Evolutionary conservation across 331 rosid species (phyloP).

Genomic region (Quercus phellos): DNA sequence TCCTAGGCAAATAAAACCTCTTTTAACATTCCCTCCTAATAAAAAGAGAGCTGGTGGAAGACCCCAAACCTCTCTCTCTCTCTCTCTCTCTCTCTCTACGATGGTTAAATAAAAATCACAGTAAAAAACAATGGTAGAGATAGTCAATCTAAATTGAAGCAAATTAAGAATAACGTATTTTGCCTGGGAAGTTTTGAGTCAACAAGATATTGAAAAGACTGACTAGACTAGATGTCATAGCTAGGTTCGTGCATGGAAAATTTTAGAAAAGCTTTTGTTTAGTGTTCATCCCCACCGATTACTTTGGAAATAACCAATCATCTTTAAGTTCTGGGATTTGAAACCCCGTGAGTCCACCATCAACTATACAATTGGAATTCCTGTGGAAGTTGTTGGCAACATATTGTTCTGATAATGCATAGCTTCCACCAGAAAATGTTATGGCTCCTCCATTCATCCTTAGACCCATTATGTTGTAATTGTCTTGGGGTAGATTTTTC

Average conservation of each 20-base stretch:
- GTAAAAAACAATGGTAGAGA: neutral
- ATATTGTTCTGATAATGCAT: constrained; percentile 16
- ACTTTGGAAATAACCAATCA: constrained; percentile 14
- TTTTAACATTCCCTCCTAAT: neutral
- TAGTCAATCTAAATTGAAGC: neutral
- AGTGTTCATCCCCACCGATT: neutral
- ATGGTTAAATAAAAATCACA: neutral
- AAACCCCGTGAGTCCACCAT: neutral
- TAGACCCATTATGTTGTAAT: constrained; percentile 5
- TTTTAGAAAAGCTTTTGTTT: neutral
- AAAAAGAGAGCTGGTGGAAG: neutral
- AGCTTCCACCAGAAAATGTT: constrained; percentile 13
- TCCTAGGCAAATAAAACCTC: neutral
- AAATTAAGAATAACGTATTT: neutral
- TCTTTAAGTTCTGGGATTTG: constrained; percentile 7
- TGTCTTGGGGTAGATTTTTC: constrained; percentile 1
- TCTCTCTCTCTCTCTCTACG: neutral
- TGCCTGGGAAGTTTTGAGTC: neutral
- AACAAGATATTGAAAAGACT: neutral
- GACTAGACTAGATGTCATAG: neutral
- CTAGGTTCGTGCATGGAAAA: neutral
- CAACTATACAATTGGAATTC: neutral
- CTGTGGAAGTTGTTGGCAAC: constrained; percentile 4
- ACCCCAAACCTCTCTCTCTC: neutral
- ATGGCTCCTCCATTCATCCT: constrained; percentile 20